Percentiles rank a stretch among this genome's conserved stretches.
phyloP scores from a whole-genome alignment of 805 yeast genomes.

The Yarrowia yakushimensis region DNA sequence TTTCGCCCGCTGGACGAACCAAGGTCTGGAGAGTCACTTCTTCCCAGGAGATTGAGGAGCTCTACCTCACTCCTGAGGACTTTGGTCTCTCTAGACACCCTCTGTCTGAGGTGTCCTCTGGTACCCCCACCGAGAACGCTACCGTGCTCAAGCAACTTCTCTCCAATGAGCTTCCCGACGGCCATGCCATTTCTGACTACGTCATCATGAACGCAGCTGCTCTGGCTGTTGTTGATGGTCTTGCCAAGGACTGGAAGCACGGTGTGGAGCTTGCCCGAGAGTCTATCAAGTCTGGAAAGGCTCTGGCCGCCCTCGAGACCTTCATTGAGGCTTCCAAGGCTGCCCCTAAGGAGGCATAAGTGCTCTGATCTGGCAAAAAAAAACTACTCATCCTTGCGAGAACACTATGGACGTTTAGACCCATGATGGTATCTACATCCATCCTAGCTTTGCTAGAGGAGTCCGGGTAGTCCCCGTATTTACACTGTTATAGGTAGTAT shows the following conservation, averaged over 20 bases:
- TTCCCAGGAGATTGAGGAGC: slow-evolving; percentile 37
- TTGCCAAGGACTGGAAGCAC: slow-evolving; percentile 61
- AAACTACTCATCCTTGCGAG: background rate
- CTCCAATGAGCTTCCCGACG: slow-evolving; percentile 42
- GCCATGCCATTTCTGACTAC: slow-evolving; percentile 73
- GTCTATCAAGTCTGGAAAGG: slow-evolving; percentile 65
- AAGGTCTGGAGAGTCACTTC: slow-evolving; percentile 69
- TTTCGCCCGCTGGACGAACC: slow-evolving; percentile 82
- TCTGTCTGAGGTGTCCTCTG: slow-evolving; percentile 65
- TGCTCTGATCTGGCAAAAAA: background rate
- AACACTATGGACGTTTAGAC: background rate
- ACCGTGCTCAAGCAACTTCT: slow-evolving; percentile 48
- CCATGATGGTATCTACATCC: slow-evolving; percentile 9
- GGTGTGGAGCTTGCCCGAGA: slow-evolving; percentile 74
- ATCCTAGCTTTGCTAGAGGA: slow-evolving; percentile 24
- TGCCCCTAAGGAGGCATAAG: slow-evolving; percentile 13
- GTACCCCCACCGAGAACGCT: slow-evolving; percentile 88
- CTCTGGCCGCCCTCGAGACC: slow-evolving; percentile 53
- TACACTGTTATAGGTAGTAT: slow-evolving; percentile 15
- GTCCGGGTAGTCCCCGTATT: slow-evolving; percentile 22
- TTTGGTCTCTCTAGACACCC: slow-evolving; percentile 78
- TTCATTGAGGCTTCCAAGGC: slow-evolving; percentile 45
- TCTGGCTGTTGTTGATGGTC: slow-evolving; percentile 72
- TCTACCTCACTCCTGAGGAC: slow-evolving; percentile 54
- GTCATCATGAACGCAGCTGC: slow-evolving; percentile 90